A percentile compares a stretch with the other conserved stretches of the same genome.
Evolutionary conservation across 2,329 filamentous ascomycete species (phyloP).

Genomic region (Fusarium palustre): DNA sequence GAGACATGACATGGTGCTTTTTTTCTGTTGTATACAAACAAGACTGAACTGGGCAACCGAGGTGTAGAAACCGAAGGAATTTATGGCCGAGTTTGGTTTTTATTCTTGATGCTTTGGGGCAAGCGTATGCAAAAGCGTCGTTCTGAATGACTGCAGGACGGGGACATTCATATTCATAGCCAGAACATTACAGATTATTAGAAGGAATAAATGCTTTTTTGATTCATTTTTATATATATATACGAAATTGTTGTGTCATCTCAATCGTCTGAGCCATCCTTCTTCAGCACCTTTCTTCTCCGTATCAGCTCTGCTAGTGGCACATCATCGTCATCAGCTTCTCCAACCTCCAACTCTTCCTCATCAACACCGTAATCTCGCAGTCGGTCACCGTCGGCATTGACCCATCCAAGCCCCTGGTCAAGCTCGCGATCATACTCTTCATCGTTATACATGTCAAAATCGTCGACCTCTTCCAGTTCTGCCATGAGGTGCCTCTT

Average conservation of each 20-base stretch:
- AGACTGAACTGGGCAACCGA: slow-evolving; percentile 47
- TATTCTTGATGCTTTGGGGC: slow-evolving; percentile 41
- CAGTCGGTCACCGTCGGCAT: slow-evolving; percentile 79
- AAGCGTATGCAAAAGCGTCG: slow-evolving; percentile 23
- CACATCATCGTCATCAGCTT: slow-evolving; percentile 68
- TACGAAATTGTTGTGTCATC: slow-evolving; percentile 37
- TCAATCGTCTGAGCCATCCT: slow-evolving; percentile 50
- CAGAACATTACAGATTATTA: slow-evolving; percentile 30
- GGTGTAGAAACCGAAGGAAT: slow-evolving; percentile 35
- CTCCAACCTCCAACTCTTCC: slow-evolving; percentile 61
- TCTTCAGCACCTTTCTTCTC: slow-evolving; percentile 59
- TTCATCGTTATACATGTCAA: slow-evolving; percentile 67
- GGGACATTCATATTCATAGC: slow-evolving; percentile 28
- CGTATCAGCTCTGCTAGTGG: slow-evolving; percentile 76
- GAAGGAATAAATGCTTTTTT: slow-evolving; percentile 32
- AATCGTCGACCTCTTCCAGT: slow-evolving; percentile 68
- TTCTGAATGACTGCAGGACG: slow-evolving; percentile 16
- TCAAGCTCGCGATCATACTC: slow-evolving; percentile 58
- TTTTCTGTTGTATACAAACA: slow-evolving; percentile 43
- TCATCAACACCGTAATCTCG: slow-evolving; percentile 85
- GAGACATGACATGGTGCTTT: slow-evolving; percentile 26
- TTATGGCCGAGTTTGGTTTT: slow-evolving; percentile 43
- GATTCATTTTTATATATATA: slow-evolving; percentile 23
- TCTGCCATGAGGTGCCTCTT: slow-evolving; percentile 59
- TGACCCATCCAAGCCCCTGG: slow-evolving; percentile 71